phyloP scores from a whole-genome alignment of 805 yeast genomes.

The Cyberlindnera bimundalis region DNA sequence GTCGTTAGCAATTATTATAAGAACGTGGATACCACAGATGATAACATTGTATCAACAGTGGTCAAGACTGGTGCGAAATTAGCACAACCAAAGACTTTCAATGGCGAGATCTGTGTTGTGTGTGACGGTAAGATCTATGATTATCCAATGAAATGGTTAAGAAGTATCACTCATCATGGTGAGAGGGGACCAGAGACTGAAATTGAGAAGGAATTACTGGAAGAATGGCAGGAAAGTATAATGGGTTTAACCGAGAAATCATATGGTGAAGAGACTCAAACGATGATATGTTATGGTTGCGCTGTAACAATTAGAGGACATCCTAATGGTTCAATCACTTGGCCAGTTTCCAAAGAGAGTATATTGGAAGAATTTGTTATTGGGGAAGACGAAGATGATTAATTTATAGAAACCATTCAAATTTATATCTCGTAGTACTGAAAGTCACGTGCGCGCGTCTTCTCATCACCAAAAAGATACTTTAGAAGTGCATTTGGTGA shows the following conservation, averaged over 20 bases:
- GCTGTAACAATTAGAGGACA: slow-evolving; percentile 54
- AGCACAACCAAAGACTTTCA: slow-evolving; percentile 39
- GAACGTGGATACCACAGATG: slow-evolving; percentile 71
- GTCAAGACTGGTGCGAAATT: slow-evolving; percentile 84
- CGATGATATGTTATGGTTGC: slow-evolving; percentile 73
- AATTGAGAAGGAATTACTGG: slow-evolving; percentile 37
- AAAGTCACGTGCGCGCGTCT: too few species aligned
- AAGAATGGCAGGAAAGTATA: slow-evolving; percentile 29
- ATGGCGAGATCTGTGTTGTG: slow-evolving; percentile 42
- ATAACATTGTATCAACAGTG: slow-evolving; percentile 89
- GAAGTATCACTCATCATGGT: slow-evolving; percentile 59
- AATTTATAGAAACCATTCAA: too few species aligned
- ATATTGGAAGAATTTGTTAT: slow-evolving; percentile 48
- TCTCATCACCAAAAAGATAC: too few species aligned
- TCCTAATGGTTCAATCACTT: slow-evolving; percentile 34
- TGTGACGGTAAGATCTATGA: slow-evolving; percentile 54
- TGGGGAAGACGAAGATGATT: slow-evolving; percentile 32
- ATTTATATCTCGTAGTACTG: too few species aligned
- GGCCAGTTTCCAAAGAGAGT: slow-evolving; percentile 32
- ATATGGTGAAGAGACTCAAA: slow-evolving; percentile 21
- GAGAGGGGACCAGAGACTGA: slow-evolving; percentile 46
- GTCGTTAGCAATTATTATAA: slow-evolving; percentile 70
- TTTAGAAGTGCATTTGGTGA: too few species aligned
- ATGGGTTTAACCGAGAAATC: neutral
- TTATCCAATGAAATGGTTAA: slow-evolving; percentile 64